Conservation (phyloP, 2,329 filamentous ascomycete species). For the Biscogniauxia marginata region DNA sequence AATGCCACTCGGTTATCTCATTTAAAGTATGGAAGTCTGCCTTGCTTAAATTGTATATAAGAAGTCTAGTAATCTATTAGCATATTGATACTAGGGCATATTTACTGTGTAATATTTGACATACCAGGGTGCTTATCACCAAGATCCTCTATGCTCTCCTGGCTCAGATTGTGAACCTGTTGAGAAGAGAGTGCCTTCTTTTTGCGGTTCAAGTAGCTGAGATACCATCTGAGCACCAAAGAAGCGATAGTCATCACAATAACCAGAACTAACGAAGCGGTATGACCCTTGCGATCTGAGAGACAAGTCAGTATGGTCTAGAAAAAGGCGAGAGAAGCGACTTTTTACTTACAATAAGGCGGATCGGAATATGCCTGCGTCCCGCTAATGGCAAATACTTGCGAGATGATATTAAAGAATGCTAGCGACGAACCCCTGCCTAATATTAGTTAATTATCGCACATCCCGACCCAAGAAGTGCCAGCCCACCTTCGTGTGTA, state of each 20-base stretch:
- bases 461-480: neutral
- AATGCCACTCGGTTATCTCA: too few species aligned
- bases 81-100: neutral
- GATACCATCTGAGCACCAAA: conserved; percentile 13
- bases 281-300: conserved; percentile 18
- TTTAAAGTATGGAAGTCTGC: too few species aligned
- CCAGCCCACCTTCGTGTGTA: conserved; percentile 22
- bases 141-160: conserved; percentile 20
- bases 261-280: conserved; percentile 15
- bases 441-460: neutral
- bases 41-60: neutral
- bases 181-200: conserved; percentile 13
- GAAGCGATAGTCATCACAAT: conserved; percentile 17
- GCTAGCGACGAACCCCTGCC: conserved; percentile 20
- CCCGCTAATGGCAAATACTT: conserved; percentile 22
- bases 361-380: conserved; percentile 25
- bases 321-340: neutral
- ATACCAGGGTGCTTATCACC: conserved; percentile 23
- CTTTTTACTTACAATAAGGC: conserved; percentile 17
- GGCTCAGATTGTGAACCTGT: conserved; percentile 5
- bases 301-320: conserved; percentile 2
- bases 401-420: conserved; percentile 22
- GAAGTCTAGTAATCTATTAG: neutral
- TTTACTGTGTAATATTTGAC: neutral
- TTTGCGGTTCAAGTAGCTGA: conserved; percentile 17